phyloP scores from a whole-genome alignment of 2,329 filamentous ascomycete species.

The Penicillium sp. region DNA sequence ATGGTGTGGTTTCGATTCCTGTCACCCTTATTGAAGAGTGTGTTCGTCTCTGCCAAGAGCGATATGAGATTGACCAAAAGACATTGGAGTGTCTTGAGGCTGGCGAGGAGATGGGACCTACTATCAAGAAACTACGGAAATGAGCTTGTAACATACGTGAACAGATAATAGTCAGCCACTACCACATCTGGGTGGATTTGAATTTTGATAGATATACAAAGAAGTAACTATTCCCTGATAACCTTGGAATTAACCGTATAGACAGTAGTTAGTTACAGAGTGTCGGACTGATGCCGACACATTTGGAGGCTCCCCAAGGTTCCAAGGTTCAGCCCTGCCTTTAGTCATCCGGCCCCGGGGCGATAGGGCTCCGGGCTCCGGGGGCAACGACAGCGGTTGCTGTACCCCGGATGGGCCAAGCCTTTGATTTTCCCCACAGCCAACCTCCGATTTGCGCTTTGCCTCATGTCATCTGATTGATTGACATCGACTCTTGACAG shows the following conservation, averaged over 20 bases:
- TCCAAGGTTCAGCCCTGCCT: too few species aligned
- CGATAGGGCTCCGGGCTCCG: too few species aligned
- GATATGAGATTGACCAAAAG: constrained; percentile 39
- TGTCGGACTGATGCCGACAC: too few species aligned
- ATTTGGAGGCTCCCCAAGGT: too few species aligned
- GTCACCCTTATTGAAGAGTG: constrained; percentile 31
- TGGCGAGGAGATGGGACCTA: constrained; percentile 38
- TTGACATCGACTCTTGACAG: neutral
- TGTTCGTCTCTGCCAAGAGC: constrained; percentile 33
- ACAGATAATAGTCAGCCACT: neutral
- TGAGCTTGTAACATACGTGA: constrained; percentile 9
- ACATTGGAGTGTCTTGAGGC: constrained; percentile 31
- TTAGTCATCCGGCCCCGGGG: neutral
- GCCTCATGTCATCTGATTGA: neutral
- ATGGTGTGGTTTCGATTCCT: constrained; percentile 30
- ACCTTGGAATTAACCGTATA: too few species aligned
- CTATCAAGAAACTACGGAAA: constrained; percentile 38
- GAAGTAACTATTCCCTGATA: too few species aligned
- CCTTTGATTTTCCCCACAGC: neutral
- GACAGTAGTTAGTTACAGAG: too few species aligned
- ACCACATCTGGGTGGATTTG: too few species aligned
- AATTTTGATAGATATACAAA: too few species aligned
- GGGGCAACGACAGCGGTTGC: too few species aligned
- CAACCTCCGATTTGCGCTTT: neutral
- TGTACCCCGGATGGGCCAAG: neutral